Evolutionary conservation across 768 basidiomycete genomes (phyloP).

Genomic region (Aureoboletus auriporus): DNA sequence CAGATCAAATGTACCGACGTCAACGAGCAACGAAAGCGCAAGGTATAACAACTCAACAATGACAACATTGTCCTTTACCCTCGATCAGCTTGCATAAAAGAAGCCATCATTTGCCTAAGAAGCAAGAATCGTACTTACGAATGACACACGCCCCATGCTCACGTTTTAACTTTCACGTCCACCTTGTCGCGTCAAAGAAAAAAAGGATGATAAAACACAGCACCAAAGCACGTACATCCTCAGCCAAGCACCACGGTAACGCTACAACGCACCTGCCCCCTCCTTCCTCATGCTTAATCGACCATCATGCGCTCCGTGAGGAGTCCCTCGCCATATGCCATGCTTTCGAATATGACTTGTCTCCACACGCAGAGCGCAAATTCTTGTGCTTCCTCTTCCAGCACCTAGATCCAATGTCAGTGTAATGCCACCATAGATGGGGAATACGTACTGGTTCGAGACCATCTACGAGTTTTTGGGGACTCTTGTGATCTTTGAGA

Average conservation of each 20-base stretch:
- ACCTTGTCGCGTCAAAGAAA: slow-evolving; percentile 10
- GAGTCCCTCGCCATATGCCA: slow-evolving; percentile 87
- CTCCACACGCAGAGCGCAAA: slow-evolving; percentile 82
- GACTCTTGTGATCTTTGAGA: slow-evolving; percentile 84
- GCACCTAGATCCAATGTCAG: slow-evolving; percentile 49
- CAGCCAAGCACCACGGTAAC: slow-evolving; percentile 36
- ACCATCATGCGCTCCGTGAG: slow-evolving; percentile 83
- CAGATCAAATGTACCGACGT: slow-evolving; percentile 23
- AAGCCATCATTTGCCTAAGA: slow-evolving; percentile 39
- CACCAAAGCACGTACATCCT: slow-evolving; percentile 37
- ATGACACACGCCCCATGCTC: slow-evolving; percentile 22
- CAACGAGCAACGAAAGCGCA: slow-evolving; percentile 14
- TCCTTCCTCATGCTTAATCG: slow-evolving; percentile 40
- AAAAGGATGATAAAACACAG: slow-evolving; percentile 18
- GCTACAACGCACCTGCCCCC: slow-evolving; percentile 65
- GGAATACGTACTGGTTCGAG: slow-evolving; percentile 74
- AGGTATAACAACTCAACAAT: slow-evolving; percentile 24
- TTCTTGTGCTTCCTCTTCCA: slow-evolving; percentile 87
- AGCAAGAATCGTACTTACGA: slow-evolving; percentile 57
- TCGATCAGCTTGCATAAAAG: slow-evolving; percentile 15
- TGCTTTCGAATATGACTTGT: slow-evolving; percentile 91
- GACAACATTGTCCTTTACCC: no score
- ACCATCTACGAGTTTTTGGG: slow-evolving; percentile 83
- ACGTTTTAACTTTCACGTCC: slow-evolving; percentile 12
- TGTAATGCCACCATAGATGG: neutral